Evolutionary conservation across 2,329 filamentous ascomycete genomes (phyloP).

Genomic region (Curvularia verruculosa): DNA sequence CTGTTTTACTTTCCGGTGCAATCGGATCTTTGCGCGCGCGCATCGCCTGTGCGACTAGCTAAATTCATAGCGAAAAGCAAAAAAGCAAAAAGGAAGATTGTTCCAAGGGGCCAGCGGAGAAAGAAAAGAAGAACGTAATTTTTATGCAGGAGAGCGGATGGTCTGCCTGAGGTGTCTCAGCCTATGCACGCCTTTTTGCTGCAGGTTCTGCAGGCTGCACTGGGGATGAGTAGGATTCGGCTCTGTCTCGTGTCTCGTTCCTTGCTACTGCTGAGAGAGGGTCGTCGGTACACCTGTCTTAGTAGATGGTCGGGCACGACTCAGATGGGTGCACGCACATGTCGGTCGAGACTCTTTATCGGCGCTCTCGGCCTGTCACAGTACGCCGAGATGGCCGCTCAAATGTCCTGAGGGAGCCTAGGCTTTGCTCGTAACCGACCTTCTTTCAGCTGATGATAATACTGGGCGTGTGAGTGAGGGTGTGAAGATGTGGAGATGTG

Average conservation of each 20-base stretch:
- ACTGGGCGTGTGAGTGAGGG: neutral
- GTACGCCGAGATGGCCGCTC: neutral
- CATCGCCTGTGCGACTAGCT: neutral
- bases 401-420: neutral
- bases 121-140: neutral
- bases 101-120: neutral
- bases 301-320: neutral
- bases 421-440: neutral
- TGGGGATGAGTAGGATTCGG: neutral
- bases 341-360: neutral
- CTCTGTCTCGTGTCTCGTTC: neutral
- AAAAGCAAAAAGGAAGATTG: neutral
- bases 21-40: neutral
- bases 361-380: neutral
- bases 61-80: neutral
- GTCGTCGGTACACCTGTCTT: neutral
- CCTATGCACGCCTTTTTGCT: constrained; percentile 3
- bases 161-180: constrained; percentile 10
- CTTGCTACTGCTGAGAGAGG: neutral
- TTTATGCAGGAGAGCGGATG: constrained; percentile 14
- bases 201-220: neutral
- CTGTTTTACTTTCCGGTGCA: neutral
- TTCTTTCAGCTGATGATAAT: neutral
- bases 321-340: neutral
- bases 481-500: too few species aligned